Conservation (phyloP, 805 yeast species). For the Millerozyma acaciae region DNA sequence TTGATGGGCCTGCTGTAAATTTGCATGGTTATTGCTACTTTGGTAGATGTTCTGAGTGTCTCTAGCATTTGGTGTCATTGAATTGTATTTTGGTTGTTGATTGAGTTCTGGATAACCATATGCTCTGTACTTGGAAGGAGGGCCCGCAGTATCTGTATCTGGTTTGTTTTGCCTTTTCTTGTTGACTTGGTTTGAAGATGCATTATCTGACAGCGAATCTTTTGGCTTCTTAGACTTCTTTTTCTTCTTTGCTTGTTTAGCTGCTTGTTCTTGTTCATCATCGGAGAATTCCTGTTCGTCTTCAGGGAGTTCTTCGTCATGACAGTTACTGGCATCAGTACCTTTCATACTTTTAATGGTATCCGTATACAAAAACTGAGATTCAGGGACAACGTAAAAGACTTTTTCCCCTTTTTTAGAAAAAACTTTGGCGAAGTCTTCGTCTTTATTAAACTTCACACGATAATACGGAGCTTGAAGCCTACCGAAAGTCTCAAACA, state of each 20-base stretch:
- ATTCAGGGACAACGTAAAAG: conserved; percentile 74
- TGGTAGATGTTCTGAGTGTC: conserved; percentile 2
- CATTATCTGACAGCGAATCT: conserved; percentile 5
- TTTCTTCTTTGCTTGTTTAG: conserved; percentile 60
- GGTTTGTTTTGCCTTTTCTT: conserved; percentile 11
- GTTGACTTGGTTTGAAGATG: conserved; percentile 7
- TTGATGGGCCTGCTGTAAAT: conserved; percentile 6
- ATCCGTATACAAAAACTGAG: conserved; percentile 76
- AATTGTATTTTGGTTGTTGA: conserved; percentile 8
- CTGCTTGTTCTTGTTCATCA: conserved; percentile 81
- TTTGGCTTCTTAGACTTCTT: conserved; percentile 42
- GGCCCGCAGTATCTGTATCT: conserved; percentile 8
- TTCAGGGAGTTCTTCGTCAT: conserved; percentile 90
- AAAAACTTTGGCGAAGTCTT: conserved; percentile 45
- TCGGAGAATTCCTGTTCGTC: conserved; percentile 95
- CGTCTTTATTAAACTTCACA: conserved; percentile 57
- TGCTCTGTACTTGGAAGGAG: conserved; percentile 15
- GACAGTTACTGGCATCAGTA: conserved; percentile 90
- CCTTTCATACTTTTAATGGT: conserved; percentile 70
- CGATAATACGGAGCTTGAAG: conserved; percentile 78
- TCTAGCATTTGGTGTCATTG: conserved; percentile 3
- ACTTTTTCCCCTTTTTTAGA: conserved; percentile 54
- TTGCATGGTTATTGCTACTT: conserved; percentile 2
- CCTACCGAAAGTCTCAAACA: conserved; percentile 88
- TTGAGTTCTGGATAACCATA: conserved; percentile 17